These are phyloP conservation scores for Xerocomellus chrysenteron DNA, from an alignment of 768 basidiomycete species.

Conservation along the genomic window DNA sequence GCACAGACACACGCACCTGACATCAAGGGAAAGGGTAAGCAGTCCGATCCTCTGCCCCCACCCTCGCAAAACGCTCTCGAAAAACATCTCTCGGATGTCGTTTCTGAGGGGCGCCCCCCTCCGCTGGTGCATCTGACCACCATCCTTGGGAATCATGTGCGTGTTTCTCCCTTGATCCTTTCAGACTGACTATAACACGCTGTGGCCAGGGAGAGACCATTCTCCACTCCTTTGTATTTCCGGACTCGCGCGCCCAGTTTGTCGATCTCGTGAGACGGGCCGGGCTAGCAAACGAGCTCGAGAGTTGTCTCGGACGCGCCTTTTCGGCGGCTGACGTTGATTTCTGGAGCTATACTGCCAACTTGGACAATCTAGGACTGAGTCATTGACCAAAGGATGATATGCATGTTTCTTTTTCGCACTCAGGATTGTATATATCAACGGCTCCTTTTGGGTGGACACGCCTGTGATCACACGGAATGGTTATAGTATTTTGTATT, in stretches of 20 bases:
- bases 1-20: constrained; percentile 9
- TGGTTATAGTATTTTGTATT: neutral
- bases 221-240: constrained; percentile 63
- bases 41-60: constrained; percentile 35
- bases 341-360: constrained; percentile 65
- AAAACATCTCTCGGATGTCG: constrained; percentile 8
- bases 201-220: constrained; percentile 51
- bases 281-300: constrained; percentile 39
- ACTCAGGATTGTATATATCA: neutral
- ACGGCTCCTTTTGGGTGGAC: too few relatives aligned
- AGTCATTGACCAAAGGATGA: neutral
- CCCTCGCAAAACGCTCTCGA: constrained; percentile 6
- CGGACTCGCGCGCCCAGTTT: constrained; percentile 72
- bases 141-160: constrained; percentile 60
- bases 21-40: constrained; percentile 41
- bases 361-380: constrained; percentile 8
- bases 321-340: constrained; percentile 47
- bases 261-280: constrained; percentile 51
- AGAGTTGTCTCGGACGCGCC: constrained; percentile 20
- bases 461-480: too few relatives aligned
- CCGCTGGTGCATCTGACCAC: constrained; percentile 45
- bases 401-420: neutral
- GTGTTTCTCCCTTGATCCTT: constrained; percentile 27
- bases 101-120: constrained; percentile 17
- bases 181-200: constrained; percentile 8